These are phyloP conservation scores for Yamadazyma siamensis DNA, from an alignment of 1,139 yeast genomes.

Conservation along the genomic window DNA sequence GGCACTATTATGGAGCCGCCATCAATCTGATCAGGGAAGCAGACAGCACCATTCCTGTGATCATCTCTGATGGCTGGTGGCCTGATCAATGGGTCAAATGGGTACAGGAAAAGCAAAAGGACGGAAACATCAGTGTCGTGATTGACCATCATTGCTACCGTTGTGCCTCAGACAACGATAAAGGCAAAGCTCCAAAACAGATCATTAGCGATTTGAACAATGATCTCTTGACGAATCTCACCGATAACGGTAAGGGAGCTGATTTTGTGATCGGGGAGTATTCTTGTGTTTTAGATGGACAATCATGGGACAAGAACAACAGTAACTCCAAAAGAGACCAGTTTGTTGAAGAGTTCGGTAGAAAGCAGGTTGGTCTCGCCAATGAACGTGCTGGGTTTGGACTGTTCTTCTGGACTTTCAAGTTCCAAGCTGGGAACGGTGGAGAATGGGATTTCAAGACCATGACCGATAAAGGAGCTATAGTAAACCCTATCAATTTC, in stretches of 20 bases:
- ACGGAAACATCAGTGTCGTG: slow-evolving; percentile 54
- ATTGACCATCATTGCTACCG: slow-evolving; percentile 86
- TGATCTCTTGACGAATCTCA: slow-evolving; percentile 51
- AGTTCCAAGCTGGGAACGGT: slow-evolving; percentile 84
- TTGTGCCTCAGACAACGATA: slow-evolving; percentile 78
- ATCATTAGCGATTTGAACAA: slow-evolving; percentile 56
- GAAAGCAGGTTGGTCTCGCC: slow-evolving; percentile 42
- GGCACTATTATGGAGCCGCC: slow-evolving; percentile 67
- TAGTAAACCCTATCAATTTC: slow-evolving; percentile 25
- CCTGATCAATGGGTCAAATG: slow-evolving; percentile 75
- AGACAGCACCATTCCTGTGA: slow-evolving; percentile 60
- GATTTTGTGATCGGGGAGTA: slow-evolving; percentile 87
- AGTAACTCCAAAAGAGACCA: slow-evolving; percentile 43
- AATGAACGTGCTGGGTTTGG: slow-evolving; percentile 60
- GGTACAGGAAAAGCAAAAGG: slow-evolving; percentile 44
- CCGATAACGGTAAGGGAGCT: slow-evolving; percentile 46
- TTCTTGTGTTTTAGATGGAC: slow-evolving; percentile 79
- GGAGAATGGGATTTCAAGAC: slow-evolving; percentile 95
- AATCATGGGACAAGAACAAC: slow-evolving; percentile 60
- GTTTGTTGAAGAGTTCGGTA: slow-evolving; percentile 37
- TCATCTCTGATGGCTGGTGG: slow-evolving; percentile 95
- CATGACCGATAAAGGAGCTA: slow-evolving; percentile 66
- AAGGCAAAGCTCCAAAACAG: slow-evolving; percentile 57
- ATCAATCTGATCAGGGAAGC: slow-evolving; percentile 54
- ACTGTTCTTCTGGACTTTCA: slow-evolving; percentile 85